These are phyloP conservation scores for Alternaria rosae DNA, from an alignment of 2,329 filamentous ascomycete species.

Conservation along the genomic window DNA sequence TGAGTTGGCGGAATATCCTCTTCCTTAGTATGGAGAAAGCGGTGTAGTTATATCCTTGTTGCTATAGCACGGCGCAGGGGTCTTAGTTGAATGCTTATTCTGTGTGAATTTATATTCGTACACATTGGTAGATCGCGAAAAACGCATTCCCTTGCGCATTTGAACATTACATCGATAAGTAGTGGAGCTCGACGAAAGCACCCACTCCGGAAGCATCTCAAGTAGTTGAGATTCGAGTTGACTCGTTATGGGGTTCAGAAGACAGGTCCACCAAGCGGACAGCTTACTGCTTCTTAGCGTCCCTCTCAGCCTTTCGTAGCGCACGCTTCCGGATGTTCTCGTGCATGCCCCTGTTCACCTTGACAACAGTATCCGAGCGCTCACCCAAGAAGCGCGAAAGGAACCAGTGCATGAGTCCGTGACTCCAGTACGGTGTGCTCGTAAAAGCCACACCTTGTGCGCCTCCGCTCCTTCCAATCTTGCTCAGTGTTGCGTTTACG, in stretches of 20 bases:
- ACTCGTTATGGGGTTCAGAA: neutral
- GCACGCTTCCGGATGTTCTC: conserved; percentile 82
- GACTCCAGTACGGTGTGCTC: conserved; percentile 92
- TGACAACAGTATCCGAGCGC: conserved; percentile 64
- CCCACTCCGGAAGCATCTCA: neutral
- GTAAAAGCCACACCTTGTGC: conserved; percentile 82
- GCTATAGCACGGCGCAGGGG: conserved; percentile 1
- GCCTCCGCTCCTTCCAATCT: conserved; percentile 79
- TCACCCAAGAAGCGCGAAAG: conserved; percentile 68
- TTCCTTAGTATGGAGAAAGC: neutral
- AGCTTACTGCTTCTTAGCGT: conserved; percentile 70
- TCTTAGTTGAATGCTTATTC: neutral
- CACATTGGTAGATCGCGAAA: neutral
- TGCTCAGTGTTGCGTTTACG: conserved; percentile 77
- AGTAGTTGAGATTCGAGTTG: neutral
- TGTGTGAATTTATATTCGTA: neutral
- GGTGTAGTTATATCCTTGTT: conserved; percentile 11
- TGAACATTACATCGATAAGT: neutral
- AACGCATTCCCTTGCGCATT: neutral
- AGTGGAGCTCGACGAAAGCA: neutral
- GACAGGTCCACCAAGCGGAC: neutral
- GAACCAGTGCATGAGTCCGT: conserved; percentile 86
- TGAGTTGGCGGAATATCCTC: neutral
- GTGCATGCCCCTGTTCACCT: conserved; percentile 75
- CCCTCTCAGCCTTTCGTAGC: conserved; percentile 81